These are phyloP conservation scores for Ustilago shanxiensis DNA, from an alignment of 1,284 basidiomycete genomes.

Conservation along the genomic window DNA sequence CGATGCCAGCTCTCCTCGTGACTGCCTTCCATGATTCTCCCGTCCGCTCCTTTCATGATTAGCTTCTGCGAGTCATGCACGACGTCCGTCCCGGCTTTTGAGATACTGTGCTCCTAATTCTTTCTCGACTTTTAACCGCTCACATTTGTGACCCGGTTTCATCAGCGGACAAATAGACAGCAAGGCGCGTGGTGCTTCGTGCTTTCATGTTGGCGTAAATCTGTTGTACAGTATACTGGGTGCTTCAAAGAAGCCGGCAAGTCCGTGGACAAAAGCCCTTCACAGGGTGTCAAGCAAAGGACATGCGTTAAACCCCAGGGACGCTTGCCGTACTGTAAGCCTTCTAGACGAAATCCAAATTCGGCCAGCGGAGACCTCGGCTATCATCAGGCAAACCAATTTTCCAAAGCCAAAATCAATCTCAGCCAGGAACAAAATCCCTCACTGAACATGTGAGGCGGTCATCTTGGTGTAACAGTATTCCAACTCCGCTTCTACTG, in stretches of 20 bases:
- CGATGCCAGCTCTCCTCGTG: too few species aligned
- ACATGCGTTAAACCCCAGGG: too few species aligned
- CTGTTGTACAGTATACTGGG: too few species aligned
- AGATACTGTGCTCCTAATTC: not conserved
- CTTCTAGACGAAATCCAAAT: not conserved
- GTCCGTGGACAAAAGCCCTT: not conserved
- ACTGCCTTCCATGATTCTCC: too few species aligned
- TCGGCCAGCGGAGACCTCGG: not conserved
- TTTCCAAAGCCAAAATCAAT: not conserved
- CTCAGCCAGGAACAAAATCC: conserved; percentile 6
- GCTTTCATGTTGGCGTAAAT: too few species aligned
- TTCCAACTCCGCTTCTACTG: not conserved
- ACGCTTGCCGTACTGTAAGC: too few species aligned
- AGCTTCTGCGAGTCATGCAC: not conserved
- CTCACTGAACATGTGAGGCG: conserved; percentile 2
- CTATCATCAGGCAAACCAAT: not conserved
- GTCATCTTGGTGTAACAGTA: not conserved
- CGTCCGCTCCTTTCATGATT: not conserved
- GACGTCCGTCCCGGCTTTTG: not conserved
- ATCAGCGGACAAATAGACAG: too few species aligned
- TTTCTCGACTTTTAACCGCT: too few species aligned
- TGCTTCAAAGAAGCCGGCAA: not conserved
- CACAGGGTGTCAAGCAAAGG: too few species aligned
- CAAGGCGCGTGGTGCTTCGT: too few species aligned
- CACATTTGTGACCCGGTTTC: too few species aligned